phyloP scores from a whole-genome alignment of 2,329 filamentous ascomycete species.

The Fusarium verrucosum region DNA sequence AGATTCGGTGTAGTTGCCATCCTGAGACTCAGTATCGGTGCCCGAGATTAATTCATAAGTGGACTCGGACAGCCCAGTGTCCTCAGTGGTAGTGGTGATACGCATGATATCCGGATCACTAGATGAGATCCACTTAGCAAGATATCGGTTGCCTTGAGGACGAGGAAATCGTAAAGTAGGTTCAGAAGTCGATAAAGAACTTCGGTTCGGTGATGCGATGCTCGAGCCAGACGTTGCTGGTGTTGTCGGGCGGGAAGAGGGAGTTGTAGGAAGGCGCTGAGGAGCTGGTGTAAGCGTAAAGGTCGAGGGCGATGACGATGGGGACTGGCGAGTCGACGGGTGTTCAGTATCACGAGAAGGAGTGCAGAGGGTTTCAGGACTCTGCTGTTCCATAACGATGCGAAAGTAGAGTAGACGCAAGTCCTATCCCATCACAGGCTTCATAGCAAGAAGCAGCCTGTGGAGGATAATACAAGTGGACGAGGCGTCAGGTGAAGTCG shows the following conservation, averaged over 20 bases:
- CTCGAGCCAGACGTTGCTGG: constrained; percentile 21
- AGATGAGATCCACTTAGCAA: constrained; percentile 68
- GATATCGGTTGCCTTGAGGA: constrained; percentile 63
- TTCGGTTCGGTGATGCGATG: constrained; percentile 12
- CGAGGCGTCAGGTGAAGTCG: constrained; percentile 37
- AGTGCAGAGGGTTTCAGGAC: constrained; percentile 42
- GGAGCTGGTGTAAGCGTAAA: constrained; percentile 36
- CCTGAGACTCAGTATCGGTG: constrained; percentile 64
- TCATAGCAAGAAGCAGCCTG: constrained; percentile 37
- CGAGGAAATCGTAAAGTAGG: constrained; percentile 65
- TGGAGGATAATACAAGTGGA: constrained; percentile 32
- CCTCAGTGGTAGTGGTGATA: constrained; percentile 55
- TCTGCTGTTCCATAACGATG: constrained; percentile 64
- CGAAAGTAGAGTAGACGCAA: constrained; percentile 45
- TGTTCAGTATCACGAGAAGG: constrained; percentile 48
- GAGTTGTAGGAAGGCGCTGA: constrained; percentile 30
- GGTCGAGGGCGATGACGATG: constrained; percentile 34
- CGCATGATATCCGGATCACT: constrained; percentile 68
- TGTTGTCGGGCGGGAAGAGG: constrained; percentile 28
- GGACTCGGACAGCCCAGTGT: constrained; percentile 64
- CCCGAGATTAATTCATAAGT: constrained; percentile 65
- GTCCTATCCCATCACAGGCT: constrained; percentile 44
- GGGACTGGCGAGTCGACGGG: constrained; percentile 38
- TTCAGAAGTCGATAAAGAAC: constrained; percentile 53
- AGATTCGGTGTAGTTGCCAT: constrained; percentile 58